Evolutionary conservation across 257 asterid genomes (phyloP).

Genomic region (Knoxia roxburghii): DNA sequence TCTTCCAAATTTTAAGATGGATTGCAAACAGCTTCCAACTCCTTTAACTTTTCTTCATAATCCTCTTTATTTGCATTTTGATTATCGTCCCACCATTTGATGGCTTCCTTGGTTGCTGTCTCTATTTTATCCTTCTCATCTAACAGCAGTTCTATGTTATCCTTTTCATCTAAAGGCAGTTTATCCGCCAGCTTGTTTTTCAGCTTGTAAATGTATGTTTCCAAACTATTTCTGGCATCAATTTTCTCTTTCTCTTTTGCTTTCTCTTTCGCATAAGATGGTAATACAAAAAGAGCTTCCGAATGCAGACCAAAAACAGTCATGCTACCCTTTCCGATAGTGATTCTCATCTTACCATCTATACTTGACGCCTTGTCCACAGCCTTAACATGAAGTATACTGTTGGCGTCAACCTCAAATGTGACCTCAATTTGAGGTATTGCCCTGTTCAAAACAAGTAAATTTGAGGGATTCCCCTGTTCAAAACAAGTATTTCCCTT

Average conservation of each 20-base stretch:
- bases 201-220: slow-evolving; percentile 76
- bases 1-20: slow-evolving; percentile 68
- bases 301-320: too few relatives aligned
- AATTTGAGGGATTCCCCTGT: too few relatives aligned
- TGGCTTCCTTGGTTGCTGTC: slow-evolving; percentile 64
- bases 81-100: slow-evolving; percentile 78
- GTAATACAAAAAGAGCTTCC: too few relatives aligned
- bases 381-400: slow-evolving; percentile 57
- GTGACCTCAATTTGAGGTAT: slow-evolving; percentile 88
- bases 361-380: slow-evolving; percentile 56
- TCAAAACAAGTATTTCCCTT: too few relatives aligned
- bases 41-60: slow-evolving; percentile 70
- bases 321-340: slow-evolving; percentile 55
- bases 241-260: slow-evolving; percentile 45
- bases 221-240: slow-evolving; percentile 68
- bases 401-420: slow-evolving; percentile 77
- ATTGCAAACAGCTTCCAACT: slow-evolving; percentile 71
- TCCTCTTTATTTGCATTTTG: slow-evolving; percentile 78
- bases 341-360: slow-evolving; percentile 48
- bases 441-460: slow-evolving; percentile 56
- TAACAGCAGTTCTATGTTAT: too few relatives aligned
- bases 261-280: too few relatives aligned
- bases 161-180: too few relatives aligned
- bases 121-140: slow-evolving; percentile 79
- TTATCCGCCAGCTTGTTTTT: slow-evolving; percentile 70